Evolutionary conservation across 352 stramenopile genomes (phyloP).

Genomic region (Peronosclerospora sorghi): DNA sequence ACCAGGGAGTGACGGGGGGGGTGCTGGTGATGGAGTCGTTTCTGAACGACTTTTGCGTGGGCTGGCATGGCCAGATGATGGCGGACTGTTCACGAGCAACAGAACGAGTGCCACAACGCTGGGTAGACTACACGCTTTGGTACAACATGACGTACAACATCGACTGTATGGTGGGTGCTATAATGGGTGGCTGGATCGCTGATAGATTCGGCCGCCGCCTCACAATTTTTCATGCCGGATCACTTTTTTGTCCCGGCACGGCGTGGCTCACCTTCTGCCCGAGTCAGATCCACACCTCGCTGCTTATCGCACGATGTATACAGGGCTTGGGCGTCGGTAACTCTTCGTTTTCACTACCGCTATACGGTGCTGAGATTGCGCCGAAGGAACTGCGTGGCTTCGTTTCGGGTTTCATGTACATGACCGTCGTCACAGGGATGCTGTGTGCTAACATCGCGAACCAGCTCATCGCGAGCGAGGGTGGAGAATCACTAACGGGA

Average conservation of each 20-base stretch:
- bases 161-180: slow-evolving; percentile 21
- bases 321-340: slow-evolving; percentile 29
- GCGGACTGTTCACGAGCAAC: no score
- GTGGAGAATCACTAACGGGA: slow-evolving; percentile 29
- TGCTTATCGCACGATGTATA: slow-evolving; percentile 19
- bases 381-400: slow-evolving; percentile 20
- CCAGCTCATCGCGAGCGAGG: slow-evolving; percentile 16
- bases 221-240: slow-evolving; percentile 25
- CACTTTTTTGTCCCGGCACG: slow-evolving; percentile 28
- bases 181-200: slow-evolving; percentile 22
- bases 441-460: slow-evolving; percentile 26
- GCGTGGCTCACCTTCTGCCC: slow-evolving; percentile 21
- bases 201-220: slow-evolving; percentile 23
- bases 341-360: slow-evolving; percentile 26
- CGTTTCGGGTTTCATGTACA: slow-evolving; percentile 26
- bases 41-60: no score
- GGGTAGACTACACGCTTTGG: no score
- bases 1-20: no score
- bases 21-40: no score
- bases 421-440: slow-evolving; percentile 21
- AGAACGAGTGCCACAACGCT: no score
- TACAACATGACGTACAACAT: slow-evolving; percentile 35
- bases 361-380: slow-evolving; percentile 28
- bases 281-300: slow-evolving; percentile 6
- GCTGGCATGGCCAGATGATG: no score